Evolutionary conservation across 495 filamentous ascomycete species (phyloP), one percentile per base, ranked within the genome.

Genomic region (Arthonia radiata): DNA sequence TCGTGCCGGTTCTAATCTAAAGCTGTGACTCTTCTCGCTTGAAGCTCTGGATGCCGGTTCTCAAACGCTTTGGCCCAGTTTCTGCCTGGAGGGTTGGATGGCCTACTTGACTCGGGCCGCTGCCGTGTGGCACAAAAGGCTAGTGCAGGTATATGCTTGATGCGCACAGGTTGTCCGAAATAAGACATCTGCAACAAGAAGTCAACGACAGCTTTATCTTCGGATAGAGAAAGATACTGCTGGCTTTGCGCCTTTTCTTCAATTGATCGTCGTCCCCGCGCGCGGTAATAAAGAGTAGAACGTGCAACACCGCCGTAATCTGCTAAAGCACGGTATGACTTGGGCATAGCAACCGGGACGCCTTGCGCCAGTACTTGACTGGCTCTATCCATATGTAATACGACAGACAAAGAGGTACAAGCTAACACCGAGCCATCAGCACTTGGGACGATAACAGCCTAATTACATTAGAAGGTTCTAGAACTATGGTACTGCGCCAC

Each of bases 201-300:
- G 8, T 34, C 13, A 17, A 25, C 26, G 21, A 30, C 8, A 15
- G 18, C 31, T n/a, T 34, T 30, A 13, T 30, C 31, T 34, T 34
- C 31, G 11, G n/a, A 34, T 24, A 27, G 31, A 17, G 18, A 25
- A 15, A 34, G 27, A 29, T 35, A 35, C 15, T 25, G 32, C 15
- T 34, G 27, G 27, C 18, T 22, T 18, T 15, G 21, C 16, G 27
- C 26, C 24, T 29, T 34, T n/a, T n/a, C n/a, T n/a, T n/a, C n/a
- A n/a, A n/a, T n/a, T n/a, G n/a, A n/a, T n/a, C n/a, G n/a, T n/a
- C n/a, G n/a, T n/a, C n/a, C n/a, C n/a, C n/a, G 4, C 22, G 7
- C 5, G 18, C 28, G 29, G 11, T 26, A 15, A 26, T 26, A n/a
- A 23, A 26, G 21, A 19, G 29, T 26, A n/a, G 22, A 26, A 23